phyloP scores from a whole-genome alignment of 352 stramenopile genomes.

The Pythium biforme region DNA sequence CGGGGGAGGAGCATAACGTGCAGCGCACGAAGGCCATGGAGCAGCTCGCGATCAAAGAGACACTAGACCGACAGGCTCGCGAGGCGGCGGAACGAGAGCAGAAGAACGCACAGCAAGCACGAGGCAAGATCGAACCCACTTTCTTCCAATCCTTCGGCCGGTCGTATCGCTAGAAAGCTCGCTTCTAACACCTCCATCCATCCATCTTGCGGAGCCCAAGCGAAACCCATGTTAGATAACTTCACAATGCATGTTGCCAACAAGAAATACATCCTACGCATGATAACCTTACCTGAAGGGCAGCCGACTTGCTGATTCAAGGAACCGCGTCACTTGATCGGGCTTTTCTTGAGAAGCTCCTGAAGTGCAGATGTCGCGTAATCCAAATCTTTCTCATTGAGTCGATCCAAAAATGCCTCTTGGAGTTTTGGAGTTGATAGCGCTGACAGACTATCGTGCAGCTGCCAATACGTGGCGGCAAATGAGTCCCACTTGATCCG shows the following conservation, averaged over 20 bases:
- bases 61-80: constrained; percentile 44
- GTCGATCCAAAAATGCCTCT: constrained; percentile 26
- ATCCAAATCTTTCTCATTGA: constrained; percentile 50
- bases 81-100: constrained; percentile 59
- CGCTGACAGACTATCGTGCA: constrained; percentile 36
- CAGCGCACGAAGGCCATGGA: constrained; percentile 50
- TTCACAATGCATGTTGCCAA: background rate
- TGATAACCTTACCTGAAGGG: background rate
- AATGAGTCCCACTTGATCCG: constrained; percentile 25
- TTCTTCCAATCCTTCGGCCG: constrained; percentile 77
- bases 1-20: constrained; percentile 43
- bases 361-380: constrained; percentile 45
- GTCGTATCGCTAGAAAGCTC: constrained; percentile 59
- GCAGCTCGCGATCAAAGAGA: constrained; percentile 53
- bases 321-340: background rate
- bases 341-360: constrained; percentile 32
- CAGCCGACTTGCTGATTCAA: background rate
- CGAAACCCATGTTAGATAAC: background rate
- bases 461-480: constrained; percentile 35
- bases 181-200: background rate
- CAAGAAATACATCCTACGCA: background rate
- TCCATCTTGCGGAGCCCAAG: background rate
- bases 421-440: constrained; percentile 31
- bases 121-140: constrained; percentile 60
- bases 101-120: constrained; percentile 44